These are phyloP conservation scores for Rhodotorula toruloides DNA, from an alignment of 768 basidiomycete genomes.

Conservation along the genomic window DNA sequence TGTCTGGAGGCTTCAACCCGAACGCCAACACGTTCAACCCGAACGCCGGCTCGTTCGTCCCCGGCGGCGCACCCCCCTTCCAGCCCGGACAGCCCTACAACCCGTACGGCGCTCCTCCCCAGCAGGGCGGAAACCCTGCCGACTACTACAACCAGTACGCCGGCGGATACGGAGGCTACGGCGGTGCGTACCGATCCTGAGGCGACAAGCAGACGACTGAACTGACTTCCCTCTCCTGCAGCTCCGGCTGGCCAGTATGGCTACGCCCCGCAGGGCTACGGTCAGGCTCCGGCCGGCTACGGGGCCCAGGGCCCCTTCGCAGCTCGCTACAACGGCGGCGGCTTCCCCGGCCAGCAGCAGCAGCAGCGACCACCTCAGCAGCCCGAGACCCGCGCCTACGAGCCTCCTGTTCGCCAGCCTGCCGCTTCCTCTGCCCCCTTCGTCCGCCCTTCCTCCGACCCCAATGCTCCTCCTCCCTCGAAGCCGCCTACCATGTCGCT, in stretches of 20 bases:
- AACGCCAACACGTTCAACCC: conserved; percentile 42
- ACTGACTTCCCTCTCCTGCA: neutral
- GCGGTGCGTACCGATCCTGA: too few species aligned
- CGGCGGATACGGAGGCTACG: too few species aligned
- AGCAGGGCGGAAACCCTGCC: conserved; percentile 36
- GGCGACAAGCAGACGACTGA: too few species aligned
- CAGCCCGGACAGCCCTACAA: conserved; percentile 46
- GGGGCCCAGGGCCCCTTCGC: conserved; percentile 39
- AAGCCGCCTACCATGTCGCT: conserved; percentile 41
- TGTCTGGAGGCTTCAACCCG: too few species aligned
- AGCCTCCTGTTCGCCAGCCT: conserved; percentile 30
- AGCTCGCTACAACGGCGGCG: conserved; percentile 42
- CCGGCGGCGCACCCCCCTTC: conserved; percentile 43
- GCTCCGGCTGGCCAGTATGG: neutral
- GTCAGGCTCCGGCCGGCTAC: conserved; percentile 42
- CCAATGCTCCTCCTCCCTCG: conserved; percentile 40
- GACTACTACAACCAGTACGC: conserved; percentile 37
- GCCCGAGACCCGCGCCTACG: conserved; percentile 31
- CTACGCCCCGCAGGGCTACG: conserved; percentile 25
- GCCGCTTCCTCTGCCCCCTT: conserved; percentile 36
- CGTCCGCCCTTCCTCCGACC: conserved; percentile 27
- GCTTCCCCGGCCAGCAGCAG: conserved; percentile 37
- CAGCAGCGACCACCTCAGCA: conserved; percentile 32
- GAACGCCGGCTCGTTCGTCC: conserved; percentile 34
- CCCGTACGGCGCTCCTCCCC: conserved; percentile 42